A percentile compares a stretch with the other conserved stretches of the same genome.
phyloP scores from a whole-genome alignment of 2,329 filamentous ascomycete genomes.

The Chrysoporthe deuterocubensis region DNA sequence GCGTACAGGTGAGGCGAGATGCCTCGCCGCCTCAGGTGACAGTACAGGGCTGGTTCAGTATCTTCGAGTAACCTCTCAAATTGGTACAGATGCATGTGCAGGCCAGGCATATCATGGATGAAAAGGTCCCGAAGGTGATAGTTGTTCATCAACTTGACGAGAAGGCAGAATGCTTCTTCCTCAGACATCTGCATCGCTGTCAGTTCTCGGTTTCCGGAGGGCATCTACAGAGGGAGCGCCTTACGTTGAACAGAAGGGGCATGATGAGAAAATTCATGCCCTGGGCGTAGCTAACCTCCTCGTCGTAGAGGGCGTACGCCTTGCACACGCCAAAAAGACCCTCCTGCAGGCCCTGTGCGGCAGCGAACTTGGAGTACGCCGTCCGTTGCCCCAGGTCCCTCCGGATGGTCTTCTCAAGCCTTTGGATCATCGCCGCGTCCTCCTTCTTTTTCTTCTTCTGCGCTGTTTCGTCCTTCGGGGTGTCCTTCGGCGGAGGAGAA shows the following conservation, averaged over 20 bases:
- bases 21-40: slow-evolving; percentile 84
- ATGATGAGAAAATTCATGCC: slow-evolving; percentile 99
- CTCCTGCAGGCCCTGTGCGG: slow-evolving; percentile 88
- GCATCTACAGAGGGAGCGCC: slow-evolving; percentile 34
- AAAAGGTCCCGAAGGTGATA: slow-evolving; percentile 93
- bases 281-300: slow-evolving; percentile 93
- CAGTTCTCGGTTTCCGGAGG: slow-evolving; percentile 1
- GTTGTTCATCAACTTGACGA: slow-evolving; percentile 95
- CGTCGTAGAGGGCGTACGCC: slow-evolving; percentile 94
- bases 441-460: slow-evolving; percentile 79
- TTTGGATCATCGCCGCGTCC: slow-evolving; percentile 72
- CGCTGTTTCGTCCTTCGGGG: slow-evolving; percentile 67
- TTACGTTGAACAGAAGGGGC: slow-evolving; percentile 91
- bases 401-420: slow-evolving; percentile 89
- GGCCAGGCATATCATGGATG: slow-evolving; percentile 91
- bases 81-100: slow-evolving; percentile 91
- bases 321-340: slow-evolving; percentile 95
- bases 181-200: slow-evolving; percentile 75
- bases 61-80: slow-evolving; percentile 95
- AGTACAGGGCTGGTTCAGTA: slow-evolving; percentile 90
- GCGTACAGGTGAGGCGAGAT: slow-evolving; percentile 94
- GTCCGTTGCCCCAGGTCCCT: slow-evolving; percentile 90
- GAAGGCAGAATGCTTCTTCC: slow-evolving; percentile 91
- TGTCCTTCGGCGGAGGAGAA: slow-evolving; percentile 61
- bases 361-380: slow-evolving; percentile 95